phyloP scores from a whole-genome alignment of 495 filamentous ascomycete species.

The Hypoxylon perforatum region DNA sequence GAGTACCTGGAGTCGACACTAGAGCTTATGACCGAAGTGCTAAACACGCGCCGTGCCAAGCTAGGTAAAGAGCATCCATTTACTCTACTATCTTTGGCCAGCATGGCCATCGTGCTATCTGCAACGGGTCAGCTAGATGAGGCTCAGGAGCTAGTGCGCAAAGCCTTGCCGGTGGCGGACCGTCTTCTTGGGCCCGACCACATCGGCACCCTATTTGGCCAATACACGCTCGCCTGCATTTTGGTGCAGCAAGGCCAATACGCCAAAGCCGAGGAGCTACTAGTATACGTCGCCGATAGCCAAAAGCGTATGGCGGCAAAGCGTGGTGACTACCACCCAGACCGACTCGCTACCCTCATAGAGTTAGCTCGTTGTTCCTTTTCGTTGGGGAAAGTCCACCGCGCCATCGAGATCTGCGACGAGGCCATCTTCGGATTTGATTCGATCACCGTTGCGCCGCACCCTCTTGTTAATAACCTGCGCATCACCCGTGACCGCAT shows the following conservation, averaged over 20 bases:
- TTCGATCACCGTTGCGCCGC: too few species aligned
- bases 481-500: too few species aligned
- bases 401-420: too few species aligned
- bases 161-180: constrained; percentile 42
- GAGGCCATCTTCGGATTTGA: too few species aligned
- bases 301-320: too few species aligned
- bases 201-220: constrained; percentile 46
- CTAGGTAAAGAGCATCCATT: constrained; percentile 54
- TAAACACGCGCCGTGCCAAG: constrained; percentile 40
- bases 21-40: constrained; percentile 38
- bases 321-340: too few species aligned
- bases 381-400: too few species aligned
- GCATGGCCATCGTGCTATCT: constrained; percentile 45
- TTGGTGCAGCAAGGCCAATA: constrained; percentile 34
- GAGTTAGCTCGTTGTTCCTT: too few species aligned
- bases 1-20: constrained; percentile 17
- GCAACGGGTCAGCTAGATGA: constrained; percentile 37
- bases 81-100: constrained; percentile 45
- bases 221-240: constrained; percentile 35
- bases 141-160: constrained; percentile 45
- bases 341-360: too few species aligned
- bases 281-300: too few species aligned
- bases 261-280: constrained; percentile 44
- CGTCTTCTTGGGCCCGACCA: constrained; percentile 53
- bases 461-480: too few species aligned